A percentile compares a stretch with the other conserved stretches of the same genome.
Evolutionary conservation across 495 filamentous ascomycete genomes (phyloP).

Genomic region (Alectoria sarmentosa): DNA sequence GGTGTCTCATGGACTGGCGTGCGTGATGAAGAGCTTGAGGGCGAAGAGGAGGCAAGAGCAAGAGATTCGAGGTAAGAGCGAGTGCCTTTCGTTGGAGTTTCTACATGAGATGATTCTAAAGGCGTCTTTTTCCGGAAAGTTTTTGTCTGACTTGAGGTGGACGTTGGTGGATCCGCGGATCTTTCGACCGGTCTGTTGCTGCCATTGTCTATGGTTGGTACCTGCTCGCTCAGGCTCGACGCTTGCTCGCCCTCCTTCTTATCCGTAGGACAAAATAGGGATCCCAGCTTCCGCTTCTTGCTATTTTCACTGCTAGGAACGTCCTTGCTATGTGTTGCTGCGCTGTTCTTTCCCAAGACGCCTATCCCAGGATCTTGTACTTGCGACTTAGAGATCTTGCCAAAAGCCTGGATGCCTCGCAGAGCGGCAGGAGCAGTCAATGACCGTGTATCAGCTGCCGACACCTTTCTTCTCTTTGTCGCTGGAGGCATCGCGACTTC

Average conservation of each 20-base stretch:
- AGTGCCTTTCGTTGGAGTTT: slow-evolving; percentile 27
- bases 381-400: slow-evolving; percentile 26
- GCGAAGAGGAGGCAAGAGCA: slow-evolving; percentile 19
- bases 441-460: neutral
- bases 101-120: slow-evolving; percentile 1
- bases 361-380: slow-evolving; percentile 11
- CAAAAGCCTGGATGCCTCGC: slow-evolving; percentile 24
- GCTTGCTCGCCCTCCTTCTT: neutral
- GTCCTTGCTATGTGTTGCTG: neutral
- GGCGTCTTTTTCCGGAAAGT: slow-evolving; percentile 15
- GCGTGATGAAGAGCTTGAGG: slow-evolving; percentile 1
- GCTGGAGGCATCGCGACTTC: slow-evolving; percentile 26
- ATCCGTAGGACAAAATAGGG: neutral
- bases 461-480: slow-evolving; percentile 17
- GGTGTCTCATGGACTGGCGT: slow-evolving; percentile 11
- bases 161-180: neutral
- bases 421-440: slow-evolving; percentile 15
- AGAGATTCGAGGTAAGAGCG: slow-evolving; percentile 24
- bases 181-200: neutral
- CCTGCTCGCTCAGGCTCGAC: neutral
- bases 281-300: slow-evolving; percentile 19
- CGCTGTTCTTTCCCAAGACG: neutral
- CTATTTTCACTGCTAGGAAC: neutral
- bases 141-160: slow-evolving; percentile 1
- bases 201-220: neutral